Base-by-base conservation (phyloP, 2,329 filamentous ascomycete genomes). In the Sordariomycetes sp. region DNA sequence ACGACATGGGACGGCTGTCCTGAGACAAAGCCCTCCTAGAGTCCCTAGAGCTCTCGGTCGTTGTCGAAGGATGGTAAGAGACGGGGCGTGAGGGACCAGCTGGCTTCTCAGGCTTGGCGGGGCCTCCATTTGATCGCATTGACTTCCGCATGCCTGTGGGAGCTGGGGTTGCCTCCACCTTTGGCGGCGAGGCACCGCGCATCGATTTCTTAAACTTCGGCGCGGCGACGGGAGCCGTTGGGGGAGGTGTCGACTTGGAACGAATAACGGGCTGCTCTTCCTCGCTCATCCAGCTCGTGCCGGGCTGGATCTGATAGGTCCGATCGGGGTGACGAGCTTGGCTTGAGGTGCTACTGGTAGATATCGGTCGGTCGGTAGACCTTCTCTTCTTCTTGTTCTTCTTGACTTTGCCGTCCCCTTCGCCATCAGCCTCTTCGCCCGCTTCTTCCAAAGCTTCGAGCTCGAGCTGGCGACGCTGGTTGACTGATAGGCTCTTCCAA, bases 401-500 rank as follows among this genome's bases (percentile, higher is more conserved):
- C 43, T 64, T 59, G 2, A 30, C 32, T 16, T 44, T 44, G 10
- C 34, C 16, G 12, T 33, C 34, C 19, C 24, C 36, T 7, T 38
- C 47, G 51, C 53, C 38, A 47, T 46, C 63, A 3, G 57, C 60
- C 21, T 72, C 68, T 6, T 62, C 56, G 8, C 59, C 70, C 3
- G 64, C 68, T 30, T 75, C 66, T 37, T 74, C 66, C 31, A 68
- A 51, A 3, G 70, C 70, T 38, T 79, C 75, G 4, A 57, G 61
- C 46, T 79, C 75, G 21, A 81, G 64, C 46, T 78, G 70, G 6
- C 70, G 70, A 28, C 78, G 72, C 47, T 79, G 75, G 21, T 81
- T 71, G 2, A 66, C 62, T 7, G 70, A 78, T 6, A 86, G 55
- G 33, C 73, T 72, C 40, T 70, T 76, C 82, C 82, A 86, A 46